These are phyloP conservation scores for Didymella exigua DNA, from an alignment of 2,329 filamentous ascomycete genomes.

Conservation along the genomic window DNA sequence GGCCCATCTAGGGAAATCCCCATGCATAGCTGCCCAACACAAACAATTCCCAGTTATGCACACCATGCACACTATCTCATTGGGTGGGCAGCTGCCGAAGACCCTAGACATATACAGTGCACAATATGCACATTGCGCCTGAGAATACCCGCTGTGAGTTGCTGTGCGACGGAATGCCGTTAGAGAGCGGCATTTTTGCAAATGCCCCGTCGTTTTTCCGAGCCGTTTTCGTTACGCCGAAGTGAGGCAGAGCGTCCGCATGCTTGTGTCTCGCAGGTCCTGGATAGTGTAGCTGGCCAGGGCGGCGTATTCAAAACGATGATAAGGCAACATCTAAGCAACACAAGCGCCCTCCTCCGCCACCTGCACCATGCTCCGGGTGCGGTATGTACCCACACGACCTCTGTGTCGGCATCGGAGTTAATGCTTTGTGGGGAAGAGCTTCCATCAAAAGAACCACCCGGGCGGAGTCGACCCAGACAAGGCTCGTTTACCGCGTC, in stretches of 20 bases:
- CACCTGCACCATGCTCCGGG: not conserved
- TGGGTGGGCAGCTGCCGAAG: not conserved
- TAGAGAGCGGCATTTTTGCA: not conserved
- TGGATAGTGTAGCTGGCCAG: not conserved
- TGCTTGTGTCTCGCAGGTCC: not conserved
- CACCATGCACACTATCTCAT: not conserved
- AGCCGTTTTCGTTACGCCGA: not conserved
- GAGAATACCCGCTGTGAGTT: not conserved
- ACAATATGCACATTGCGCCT: not conserved
- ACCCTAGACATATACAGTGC: not conserved
- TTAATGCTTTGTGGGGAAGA: slow-evolving; percentile 22
- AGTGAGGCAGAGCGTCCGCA: not conserved
- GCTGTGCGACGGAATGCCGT: not conserved
- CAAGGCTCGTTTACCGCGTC: slow-evolving; percentile 7
- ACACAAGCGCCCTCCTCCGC: not conserved
- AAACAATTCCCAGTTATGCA: not conserved
- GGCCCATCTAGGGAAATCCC: not conserved
- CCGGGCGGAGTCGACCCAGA: not conserved
- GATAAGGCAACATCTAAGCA: not conserved
- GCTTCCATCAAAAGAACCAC: slow-evolving; percentile 5
- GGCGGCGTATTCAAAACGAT: not conserved
- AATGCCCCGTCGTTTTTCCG: not conserved
- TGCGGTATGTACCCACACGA: slow-evolving; percentile 1
- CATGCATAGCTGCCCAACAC: slow-evolving; percentile 2
- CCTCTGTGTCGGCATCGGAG: slow-evolving; percentile 20